Evolutionary conservation across 148 eudicot genomes (phyloP).

Genomic region (Chenopodium quinoa): DNA sequence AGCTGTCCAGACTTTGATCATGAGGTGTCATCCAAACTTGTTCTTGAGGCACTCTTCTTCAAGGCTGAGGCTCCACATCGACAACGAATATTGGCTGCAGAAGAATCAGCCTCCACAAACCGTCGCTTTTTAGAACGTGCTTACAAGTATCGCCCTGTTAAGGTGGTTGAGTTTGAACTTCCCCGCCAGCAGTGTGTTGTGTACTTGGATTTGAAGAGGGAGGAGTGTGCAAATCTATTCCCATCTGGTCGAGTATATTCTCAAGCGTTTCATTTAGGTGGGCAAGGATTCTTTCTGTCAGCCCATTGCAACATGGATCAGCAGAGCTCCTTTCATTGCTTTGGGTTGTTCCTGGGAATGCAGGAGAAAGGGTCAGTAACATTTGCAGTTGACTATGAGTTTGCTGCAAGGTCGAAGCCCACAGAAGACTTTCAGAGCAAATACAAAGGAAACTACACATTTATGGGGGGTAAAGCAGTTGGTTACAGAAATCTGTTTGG

Average conservation of each 20-base stretch:
- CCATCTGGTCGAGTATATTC: slow-evolving; percentile 84
- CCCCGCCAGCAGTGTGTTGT: slow-evolving; percentile 88
- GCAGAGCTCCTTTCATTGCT: slow-evolving; percentile 81
- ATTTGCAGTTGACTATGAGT: slow-evolving; percentile 84
- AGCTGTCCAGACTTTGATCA: slow-evolving; percentile 87
- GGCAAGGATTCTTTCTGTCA: slow-evolving; percentile 88
- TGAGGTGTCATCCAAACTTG: slow-evolving; percentile 74
- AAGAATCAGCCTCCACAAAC: slow-evolving; percentile 50
- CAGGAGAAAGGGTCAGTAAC: slow-evolving; percentile 89
- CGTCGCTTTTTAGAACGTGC: slow-evolving; percentile 67
- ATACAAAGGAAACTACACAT: slow-evolving; percentile 83
- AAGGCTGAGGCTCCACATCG: slow-evolving; percentile 90
- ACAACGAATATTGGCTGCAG: slow-evolving; percentile 59
- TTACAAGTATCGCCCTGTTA: slow-evolving; percentile 86
- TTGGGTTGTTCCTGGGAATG: slow-evolving; percentile 87
- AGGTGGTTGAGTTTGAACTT: slow-evolving; percentile 79
- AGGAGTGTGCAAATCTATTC: slow-evolving; percentile 69
- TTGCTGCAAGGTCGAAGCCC: slow-evolving; percentile 81
- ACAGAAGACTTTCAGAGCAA: slow-evolving; percentile 74
- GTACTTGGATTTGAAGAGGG: slow-evolving; percentile 76
- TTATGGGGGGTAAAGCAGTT: slow-evolving; percentile 89
- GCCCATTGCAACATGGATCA: slow-evolving; percentile 97
- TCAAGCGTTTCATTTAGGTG: slow-evolving; percentile 92
- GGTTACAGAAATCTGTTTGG: slow-evolving; percentile 85
- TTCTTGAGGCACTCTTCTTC: slow-evolving; percentile 85